Conservation (phyloP, 768 basidiomycete genomes). For the Suillus alpinus region DNA sequence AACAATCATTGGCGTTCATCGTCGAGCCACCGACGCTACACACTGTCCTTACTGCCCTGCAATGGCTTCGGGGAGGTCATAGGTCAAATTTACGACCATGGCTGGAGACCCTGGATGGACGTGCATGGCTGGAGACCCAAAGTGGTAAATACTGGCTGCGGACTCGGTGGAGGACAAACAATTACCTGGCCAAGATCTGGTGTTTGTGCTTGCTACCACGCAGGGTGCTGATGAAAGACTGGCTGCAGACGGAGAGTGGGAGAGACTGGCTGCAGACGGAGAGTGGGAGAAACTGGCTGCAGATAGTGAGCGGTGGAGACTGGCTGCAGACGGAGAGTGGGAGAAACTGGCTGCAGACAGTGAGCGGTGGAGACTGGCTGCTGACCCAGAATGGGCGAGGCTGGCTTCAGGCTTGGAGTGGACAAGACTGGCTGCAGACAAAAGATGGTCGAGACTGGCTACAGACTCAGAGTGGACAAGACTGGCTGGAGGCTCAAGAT, state of each 20-base stretch:
- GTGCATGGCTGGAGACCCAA: background rate
- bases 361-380: no score
- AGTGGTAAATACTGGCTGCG: background rate
- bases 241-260: background rate
- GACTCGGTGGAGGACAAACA: background rate
- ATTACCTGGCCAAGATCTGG: background rate
- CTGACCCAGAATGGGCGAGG: background rate
- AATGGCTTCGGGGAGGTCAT: background rate
- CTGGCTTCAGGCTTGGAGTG: no score
- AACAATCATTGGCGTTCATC: background rate
- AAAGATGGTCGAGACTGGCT: no score
- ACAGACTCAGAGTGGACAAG: no score
- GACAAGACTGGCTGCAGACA: no score
- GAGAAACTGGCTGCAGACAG: background rate
- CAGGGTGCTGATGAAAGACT: no score
- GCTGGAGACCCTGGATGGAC: background rate
- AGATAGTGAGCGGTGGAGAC: background rate
- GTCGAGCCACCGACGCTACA: background rate
- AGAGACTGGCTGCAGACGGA: background rate
- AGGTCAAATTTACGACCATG: background rate
- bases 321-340: background rate
- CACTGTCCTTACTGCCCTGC: background rate
- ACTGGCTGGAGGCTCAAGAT: no score
- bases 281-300: background rate
- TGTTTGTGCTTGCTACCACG: no score